phyloP scores from a whole-genome alignment of 805 yeast genomes.

The Hagleromyces aurorensis region DNA sequence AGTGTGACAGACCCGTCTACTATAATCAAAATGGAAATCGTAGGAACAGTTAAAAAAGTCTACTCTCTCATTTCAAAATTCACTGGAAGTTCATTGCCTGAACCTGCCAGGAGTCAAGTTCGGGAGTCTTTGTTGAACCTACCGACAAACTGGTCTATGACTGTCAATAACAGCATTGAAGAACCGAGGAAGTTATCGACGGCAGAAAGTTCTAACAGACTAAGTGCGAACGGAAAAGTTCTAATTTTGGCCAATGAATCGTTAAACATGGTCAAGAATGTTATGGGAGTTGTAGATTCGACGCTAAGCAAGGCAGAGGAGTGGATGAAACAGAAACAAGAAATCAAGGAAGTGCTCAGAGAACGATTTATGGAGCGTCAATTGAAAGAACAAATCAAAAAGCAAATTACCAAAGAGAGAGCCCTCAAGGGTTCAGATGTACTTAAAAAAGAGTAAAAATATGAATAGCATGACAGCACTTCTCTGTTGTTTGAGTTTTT shows the following conservation, averaged over 20 bases:
- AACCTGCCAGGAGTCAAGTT: constrained; percentile 72
- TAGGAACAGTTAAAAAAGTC: constrained; percentile 82
- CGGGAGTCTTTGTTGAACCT: constrained; percentile 67
- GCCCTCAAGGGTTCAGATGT: constrained; percentile 1
- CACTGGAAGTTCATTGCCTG: constrained; percentile 67
- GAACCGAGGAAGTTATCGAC: constrained; percentile 8
- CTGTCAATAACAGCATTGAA: constrained; percentile 23
- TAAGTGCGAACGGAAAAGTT: constrained; percentile 64
- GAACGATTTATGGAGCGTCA: constrained; percentile 16
- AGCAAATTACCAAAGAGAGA: constrained; percentile 26
- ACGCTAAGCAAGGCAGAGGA: constrained; percentile 77
- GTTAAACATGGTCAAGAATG: constrained; percentile 73
- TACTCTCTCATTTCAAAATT: constrained; percentile 80
- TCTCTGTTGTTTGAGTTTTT: not conserved
- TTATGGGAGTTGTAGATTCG: constrained; percentile 78
- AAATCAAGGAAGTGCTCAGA: constrained; percentile 27
- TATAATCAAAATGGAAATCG: constrained; percentile 70
- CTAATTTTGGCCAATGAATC: constrained; percentile 83
- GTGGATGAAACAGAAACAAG: constrained; percentile 56
- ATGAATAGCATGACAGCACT: not conserved
- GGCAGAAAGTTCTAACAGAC: constrained; percentile 23
- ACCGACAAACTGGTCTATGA: constrained; percentile 64
- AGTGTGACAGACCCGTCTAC: constrained; percentile 22
- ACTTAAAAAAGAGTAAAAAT: constrained; percentile 1
- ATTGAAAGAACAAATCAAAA: constrained; percentile 14